Base-by-base conservation (phyloP, 306 rosid genomes). In the Psophocarpus tetragonolobus region DNA sequence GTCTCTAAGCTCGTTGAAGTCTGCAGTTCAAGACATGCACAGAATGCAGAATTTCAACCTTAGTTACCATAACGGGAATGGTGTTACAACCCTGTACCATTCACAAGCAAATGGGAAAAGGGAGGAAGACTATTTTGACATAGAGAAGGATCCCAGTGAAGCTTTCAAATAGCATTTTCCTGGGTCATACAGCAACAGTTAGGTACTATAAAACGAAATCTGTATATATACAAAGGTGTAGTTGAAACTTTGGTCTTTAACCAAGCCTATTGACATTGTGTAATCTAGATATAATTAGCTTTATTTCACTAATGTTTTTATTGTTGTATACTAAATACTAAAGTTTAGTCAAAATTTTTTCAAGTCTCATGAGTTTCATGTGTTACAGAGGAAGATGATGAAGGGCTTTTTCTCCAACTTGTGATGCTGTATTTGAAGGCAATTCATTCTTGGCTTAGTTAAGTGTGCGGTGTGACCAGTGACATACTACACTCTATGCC, bases 361-460 rank as follows among this genome's bases (percentile, higher is more conserved):
- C 8, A 1, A 60, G 65, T 70, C 73, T 85, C 62, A 85, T 27
- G 60, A 81, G 44, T 71, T 39, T 84, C 11, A 41, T 72, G 8
- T 71, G 8, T 38, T 86, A 74, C 83, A 87, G 94, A 89, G 82
- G 88, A 53, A 78, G 86, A 54, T 60, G 84, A 86, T 60, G 84
- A 86, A 50, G 86, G 80, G 39, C 7, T 50, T 51, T 44, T 27
- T 64, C 71, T 78, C 76, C 71, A 81, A 69, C 64, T 67, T 81
- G 33, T 39, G 77, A 78, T 73, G 80, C 53, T 70, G 83, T 77
- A 74, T 73, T 73, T 79, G 62, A 87, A 60, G 98, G 98, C 98
- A 93, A 93, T 36, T 93, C 96, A 91, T 93, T 91, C 98, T 91
- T 93, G 98, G 96, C 98, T 93, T 82, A 73, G 90, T 87, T 18